A percentile compares a stretch with the other conserved stretches of the same genome.
Conservation (phyloP, 2,329 filamentous ascomycete genomes). For the Pseudogymnoascus sp. region DNA sequence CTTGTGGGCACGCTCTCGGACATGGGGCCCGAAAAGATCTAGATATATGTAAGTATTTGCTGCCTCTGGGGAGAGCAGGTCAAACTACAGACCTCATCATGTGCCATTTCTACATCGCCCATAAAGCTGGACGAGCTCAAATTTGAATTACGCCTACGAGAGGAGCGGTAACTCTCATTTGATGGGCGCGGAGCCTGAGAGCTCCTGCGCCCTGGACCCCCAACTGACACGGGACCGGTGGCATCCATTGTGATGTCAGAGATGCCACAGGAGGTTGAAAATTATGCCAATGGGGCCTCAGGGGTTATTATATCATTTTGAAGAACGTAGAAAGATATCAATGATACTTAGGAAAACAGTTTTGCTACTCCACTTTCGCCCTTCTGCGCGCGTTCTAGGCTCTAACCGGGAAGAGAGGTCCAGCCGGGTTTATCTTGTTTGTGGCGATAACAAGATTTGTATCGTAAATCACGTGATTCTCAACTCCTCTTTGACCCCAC, state of each 20-base stretch:
- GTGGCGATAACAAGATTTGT: conserved; percentile 8
- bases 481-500: conserved; percentile 10
- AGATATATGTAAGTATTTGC: conserved; percentile 18
- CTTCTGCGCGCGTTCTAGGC: neutral
- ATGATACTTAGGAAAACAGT: neutral
- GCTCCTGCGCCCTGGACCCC: conserved; percentile 24
- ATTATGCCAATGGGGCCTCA: conserved; percentile 1
- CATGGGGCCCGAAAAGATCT: conserved; percentile 83
- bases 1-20: conserved; percentile 95
- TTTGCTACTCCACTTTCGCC: neutral
- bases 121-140: conserved; percentile 73
- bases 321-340: neutral
- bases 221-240: conserved; percentile 22
- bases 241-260: conserved; percentile 20
- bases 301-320: conserved; percentile 4
- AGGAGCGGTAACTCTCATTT: conserved; percentile 23
- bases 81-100: conserved; percentile 62
- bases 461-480: neutral
- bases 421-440: conserved; percentile 4
- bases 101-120: conserved; percentile 97
- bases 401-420: neutral
- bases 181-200: conserved; percentile 23
- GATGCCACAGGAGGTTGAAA: neutral
- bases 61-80: neutral
- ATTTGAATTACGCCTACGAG: conserved; percentile 63